phyloP scores from a whole-genome alignment of 495 filamentous ascomycete genomes.

The Hypoxylon subgilvum region DNA sequence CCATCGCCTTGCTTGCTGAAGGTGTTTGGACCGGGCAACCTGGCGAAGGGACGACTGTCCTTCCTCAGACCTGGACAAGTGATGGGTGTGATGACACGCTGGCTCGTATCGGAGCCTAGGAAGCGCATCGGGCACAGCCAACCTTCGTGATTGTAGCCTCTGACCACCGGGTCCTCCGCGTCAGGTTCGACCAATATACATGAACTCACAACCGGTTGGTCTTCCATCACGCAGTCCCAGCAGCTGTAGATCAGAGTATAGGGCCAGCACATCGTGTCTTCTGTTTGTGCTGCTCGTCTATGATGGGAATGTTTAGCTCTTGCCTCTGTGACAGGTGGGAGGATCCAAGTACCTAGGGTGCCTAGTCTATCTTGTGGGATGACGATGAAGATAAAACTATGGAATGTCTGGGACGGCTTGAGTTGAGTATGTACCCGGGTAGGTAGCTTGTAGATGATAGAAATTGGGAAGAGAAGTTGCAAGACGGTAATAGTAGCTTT shows the following conservation, averaged over 20 bases:
- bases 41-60: neutral
- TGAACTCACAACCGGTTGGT: neutral
- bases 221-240: neutral
- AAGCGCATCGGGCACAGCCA: neutral
- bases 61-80: neutral
- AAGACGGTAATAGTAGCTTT: too few species aligned
- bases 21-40: neutral
- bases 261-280: neutral
- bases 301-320: too few species aligned
- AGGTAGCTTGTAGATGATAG: too few species aligned
- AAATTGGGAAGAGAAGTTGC: too few species aligned
- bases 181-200: neutral
- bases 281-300: neutral
- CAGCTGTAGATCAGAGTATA: conserved; percentile 8
- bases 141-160: neutral
- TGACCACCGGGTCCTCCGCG: neutral
- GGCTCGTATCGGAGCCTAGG: neutral
- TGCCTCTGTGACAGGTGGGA: too few species aligned
- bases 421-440: too few species aligned
- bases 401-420: too few species aligned
- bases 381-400: too few species aligned
- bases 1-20: too few species aligned
- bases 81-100: neutral
- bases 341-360: too few species aligned
- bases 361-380: too few species aligned